phyloP scores from a whole-genome alignment of 2,329 filamentous ascomycete genomes.

The Xylaria sp. region DNA sequence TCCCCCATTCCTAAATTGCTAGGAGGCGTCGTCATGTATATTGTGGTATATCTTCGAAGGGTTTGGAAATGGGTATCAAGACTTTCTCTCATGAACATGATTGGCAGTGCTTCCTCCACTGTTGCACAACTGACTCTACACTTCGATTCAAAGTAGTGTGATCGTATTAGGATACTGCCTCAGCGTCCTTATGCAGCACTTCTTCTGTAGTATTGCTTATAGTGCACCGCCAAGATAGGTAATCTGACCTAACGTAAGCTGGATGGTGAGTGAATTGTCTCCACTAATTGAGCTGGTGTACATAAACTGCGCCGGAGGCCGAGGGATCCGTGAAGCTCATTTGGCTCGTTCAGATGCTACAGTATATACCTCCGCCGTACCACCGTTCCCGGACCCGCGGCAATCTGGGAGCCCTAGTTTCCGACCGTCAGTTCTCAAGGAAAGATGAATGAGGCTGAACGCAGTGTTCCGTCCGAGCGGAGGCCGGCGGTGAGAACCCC shows the following conservation, averaged over 20 bases:
- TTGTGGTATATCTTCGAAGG: too few species aligned
- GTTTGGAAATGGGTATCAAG: slow-evolving; percentile 37
- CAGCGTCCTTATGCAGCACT: too few species aligned
- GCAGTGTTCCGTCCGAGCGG: slow-evolving; percentile 30
- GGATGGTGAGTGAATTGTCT: too few species aligned
- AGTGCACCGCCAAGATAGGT: too few species aligned
- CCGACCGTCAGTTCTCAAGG: neutral
- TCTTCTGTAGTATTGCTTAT: too few species aligned
- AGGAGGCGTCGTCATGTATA: too few species aligned
- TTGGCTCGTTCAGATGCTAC: neutral
- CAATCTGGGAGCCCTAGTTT: neutral
- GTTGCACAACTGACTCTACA: too few species aligned
- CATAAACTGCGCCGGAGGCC: slow-evolving; percentile 28
- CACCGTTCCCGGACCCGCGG: neutral
- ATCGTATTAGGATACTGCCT: too few species aligned
- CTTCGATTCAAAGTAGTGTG: too few species aligned
- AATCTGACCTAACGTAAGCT: too few species aligned
- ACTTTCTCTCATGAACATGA: neutral
- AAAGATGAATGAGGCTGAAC: slow-evolving; percentile 31
- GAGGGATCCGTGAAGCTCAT: slow-evolving; percentile 25
- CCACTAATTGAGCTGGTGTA: slow-evolving; percentile 16
- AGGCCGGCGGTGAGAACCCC: slow-evolving; percentile 35
- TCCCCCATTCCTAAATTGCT: too few species aligned
- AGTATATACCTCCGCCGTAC: neutral
- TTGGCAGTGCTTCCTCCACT: too few species aligned